phyloP scores from a whole-genome alignment of 441 rosid species.

The Pelargonium exstipulatum region DNA sequence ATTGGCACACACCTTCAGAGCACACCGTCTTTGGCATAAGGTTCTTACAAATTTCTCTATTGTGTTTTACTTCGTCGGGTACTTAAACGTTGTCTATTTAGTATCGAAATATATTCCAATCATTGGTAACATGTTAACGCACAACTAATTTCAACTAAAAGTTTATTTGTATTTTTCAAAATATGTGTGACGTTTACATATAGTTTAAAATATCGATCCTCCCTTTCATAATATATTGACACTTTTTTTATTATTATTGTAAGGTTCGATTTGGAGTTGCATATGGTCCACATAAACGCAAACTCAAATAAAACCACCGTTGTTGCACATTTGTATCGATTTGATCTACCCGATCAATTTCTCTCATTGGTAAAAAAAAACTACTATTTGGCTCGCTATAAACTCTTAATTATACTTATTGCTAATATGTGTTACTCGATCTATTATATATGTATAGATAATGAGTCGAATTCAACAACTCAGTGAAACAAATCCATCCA shows the following conservation, averaged over 20 bases:
- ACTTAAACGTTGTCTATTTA: background rate
- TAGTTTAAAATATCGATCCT: background rate
- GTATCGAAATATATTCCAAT: background rate
- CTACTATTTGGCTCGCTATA: too few species aligned
- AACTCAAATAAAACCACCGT: slow-evolving; percentile 40
- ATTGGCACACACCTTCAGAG: slow-evolving; percentile 89
- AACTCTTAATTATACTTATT: too few species aligned
- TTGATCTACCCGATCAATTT: slow-evolving; percentile 46
- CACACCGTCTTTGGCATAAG: slow-evolving; percentile 62
- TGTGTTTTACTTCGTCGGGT: background rate
- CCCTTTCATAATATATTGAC: background rate
- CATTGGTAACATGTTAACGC: too few species aligned
- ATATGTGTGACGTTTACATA: background rate
- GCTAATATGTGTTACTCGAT: too few species aligned
- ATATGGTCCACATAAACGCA: slow-evolving; percentile 49
- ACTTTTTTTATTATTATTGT: background rate
- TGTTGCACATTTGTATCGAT: slow-evolving; percentile 41
- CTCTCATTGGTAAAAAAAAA: slow-evolving; percentile 22
- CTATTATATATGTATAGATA: too few species aligned
- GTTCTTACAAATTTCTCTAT: slow-evolving; percentile 15
- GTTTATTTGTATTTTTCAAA: too few species aligned
- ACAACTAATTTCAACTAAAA: too few species aligned
- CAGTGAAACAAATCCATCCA: slow-evolving; percentile 5
- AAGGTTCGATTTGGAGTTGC: slow-evolving; percentile 62
- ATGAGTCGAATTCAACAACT: too few species aligned